Base-by-base conservation (phyloP, 2,329 filamentous ascomycete genomes). In the Epichloe coenophiala region DNA sequence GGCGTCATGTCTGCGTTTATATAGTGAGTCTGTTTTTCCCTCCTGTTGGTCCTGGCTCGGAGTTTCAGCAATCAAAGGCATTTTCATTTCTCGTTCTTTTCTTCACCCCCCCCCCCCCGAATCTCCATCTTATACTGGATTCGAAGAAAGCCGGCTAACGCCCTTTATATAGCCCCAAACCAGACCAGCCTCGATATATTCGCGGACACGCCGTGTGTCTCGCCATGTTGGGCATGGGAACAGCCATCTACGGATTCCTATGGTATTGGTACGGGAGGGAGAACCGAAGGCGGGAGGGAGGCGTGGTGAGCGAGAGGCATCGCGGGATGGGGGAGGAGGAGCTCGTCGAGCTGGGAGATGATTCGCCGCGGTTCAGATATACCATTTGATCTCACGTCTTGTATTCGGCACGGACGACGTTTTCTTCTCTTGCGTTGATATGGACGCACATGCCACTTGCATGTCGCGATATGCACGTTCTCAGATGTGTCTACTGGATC, bases 1-100 rank as follows among this genome's bases (percentile, higher is more conserved):
- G 86, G 86, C 2, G 83, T 89, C 55, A 83, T 88, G 80, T 76
- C 82, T 3, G 78, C 83, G 0, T 88, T 87, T 58, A 78, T 85
- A 50, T 76, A 76, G 66, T 69, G 51, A 57, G 65, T 58, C 31
- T 44, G 17, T 9, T 11, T 17, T 17, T 2, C 17, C 17, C 27
- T 31, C 27, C 27, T 31, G 3, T 11, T 31, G 9, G 27, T 31
- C 9, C 27, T 31, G 9, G n/a, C 17, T 44, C 13, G 1, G 3
- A 31, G 8, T 31, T 31, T 31, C 27, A 31, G 27, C 27, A 31
- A 8, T 9, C 27, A 31, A 9, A 9, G 27, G 27, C 27, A 31
- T 31, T 31, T 11, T 31, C 15, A 19, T 48, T 33, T 13, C 4
- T 33, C 6, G 4, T 40, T 4, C 4, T 11, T 5, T 8, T 5